A percentile compares a stretch with the other conserved stretches of the same genome.
phyloP scores from a whole-genome alignment of 2,329 filamentous ascomycete species.

The Didymella lethalis region DNA sequence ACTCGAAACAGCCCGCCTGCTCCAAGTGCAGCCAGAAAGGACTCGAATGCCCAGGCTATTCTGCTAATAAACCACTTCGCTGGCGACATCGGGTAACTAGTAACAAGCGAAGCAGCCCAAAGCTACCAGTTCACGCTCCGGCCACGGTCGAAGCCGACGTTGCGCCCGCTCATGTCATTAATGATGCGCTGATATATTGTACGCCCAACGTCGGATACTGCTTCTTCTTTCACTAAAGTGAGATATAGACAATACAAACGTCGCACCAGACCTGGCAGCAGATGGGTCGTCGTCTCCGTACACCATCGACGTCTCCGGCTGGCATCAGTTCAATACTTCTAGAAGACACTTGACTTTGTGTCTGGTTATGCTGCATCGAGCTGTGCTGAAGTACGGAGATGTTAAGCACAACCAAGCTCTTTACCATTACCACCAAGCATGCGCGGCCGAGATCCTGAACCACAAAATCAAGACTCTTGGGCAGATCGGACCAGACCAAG shows the following conservation, averaged over 20 bases:
- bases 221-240: not conserved
- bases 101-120: not conserved
- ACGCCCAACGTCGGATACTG: not conserved
- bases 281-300: not conserved
- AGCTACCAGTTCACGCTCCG: not conserved
- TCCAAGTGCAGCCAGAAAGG: slow-evolving; percentile 6
- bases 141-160: not conserved
- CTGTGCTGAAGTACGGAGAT: slow-evolving; percentile 4
- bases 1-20: slow-evolving; percentile 6
- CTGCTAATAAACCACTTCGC: slow-evolving; percentile 4
- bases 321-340: slow-evolving; percentile 1
- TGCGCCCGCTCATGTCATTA: slow-evolving; percentile 3
- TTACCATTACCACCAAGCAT: slow-evolving; percentile 11
- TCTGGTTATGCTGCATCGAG: slow-evolving; percentile 5
- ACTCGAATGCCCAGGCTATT: slow-evolving; percentile 4
- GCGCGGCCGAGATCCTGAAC: slow-evolving; percentile 10
- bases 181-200: slow-evolving; percentile 12
- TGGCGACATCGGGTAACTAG: not conserved
- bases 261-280: slow-evolving; percentile 9
- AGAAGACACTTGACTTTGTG: slow-evolving; percentile 8
- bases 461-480: slow-evolving; percentile 7
- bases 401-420: slow-evolving; percentile 3
- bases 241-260: not conserved
- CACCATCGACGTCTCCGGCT: slow-evolving; percentile 1
- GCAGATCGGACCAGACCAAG: not conserved